Evolutionary conservation across 257 asterid species (phyloP), one percentile per base, ranked within the genome.

Genomic region (Nicotiana paniculata): DNA sequence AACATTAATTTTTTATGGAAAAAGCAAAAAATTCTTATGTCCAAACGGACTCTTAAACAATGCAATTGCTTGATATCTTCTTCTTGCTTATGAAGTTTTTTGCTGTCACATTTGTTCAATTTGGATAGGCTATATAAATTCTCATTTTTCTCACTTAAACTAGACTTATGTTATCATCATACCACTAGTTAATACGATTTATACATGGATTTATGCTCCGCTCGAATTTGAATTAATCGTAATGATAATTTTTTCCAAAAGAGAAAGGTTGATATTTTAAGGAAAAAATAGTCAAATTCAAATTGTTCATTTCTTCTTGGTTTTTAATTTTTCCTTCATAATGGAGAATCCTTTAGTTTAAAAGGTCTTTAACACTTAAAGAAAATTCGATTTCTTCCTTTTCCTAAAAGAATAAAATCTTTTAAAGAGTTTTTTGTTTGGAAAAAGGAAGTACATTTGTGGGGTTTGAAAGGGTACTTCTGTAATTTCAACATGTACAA

Each of bases 381-480:
- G 2, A 33, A 57, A 58, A 78, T 9, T 59, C 39, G 72, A 78
- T 61, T 62, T 39, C 58, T 82, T 64, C 51, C 32, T 80, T 79
- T 69, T 77, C 72, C 80, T 81, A 82, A 87, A 82, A 87, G 92
- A 87, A 86, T 79, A 89, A 86, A 81, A 87, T 86, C 84, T 83
- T 28, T 55, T 2, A 61, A 89, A 81, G 86, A 62, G 82, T 63
- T 74, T 61, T 80, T 33, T 87, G 54, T 77, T 83, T 69, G 84
- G 82, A 32, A 18, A 65, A 79, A 80, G 15, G 59, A 37, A 30
- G 67, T 24, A 33, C n/a, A 62, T n/a, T 21, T 62, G 32, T 11
- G 79, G 62, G 39, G 26, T 24, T 48, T 11, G 3, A 2, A 72
- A 84, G 90, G 91, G 81, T 55, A 55, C 1, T 76, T 30, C 18